Evolutionary conservation across 1,284 basidiomycete species (phyloP), one percentile per base, ranked within the genome.

Genomic region (Vanrija sp.): DNA sequence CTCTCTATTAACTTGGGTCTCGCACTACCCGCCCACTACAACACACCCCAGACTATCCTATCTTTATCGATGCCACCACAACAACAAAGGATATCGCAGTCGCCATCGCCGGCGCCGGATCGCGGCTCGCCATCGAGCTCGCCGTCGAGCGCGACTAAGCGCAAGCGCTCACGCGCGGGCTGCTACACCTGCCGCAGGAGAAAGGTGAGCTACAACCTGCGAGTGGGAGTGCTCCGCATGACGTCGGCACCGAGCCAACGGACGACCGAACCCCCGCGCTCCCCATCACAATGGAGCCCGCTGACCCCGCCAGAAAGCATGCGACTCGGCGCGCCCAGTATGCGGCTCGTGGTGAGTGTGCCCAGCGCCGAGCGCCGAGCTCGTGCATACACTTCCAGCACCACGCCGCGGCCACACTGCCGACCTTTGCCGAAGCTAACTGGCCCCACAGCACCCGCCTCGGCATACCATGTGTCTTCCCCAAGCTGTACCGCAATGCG

Each of bases 171-270:
- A 24, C 43, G 59, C 7, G 55, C 59, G 25, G 59, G 59, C 16
- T 61, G 59, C 53, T 61, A 57, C 53, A 57, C 59, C 15, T 61
- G 59, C 35, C 59, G 59, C 20, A 45, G 59, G 14, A 50, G 59
- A 10, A 61, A 61, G 53, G 59, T 61, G 20, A 10, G 56, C 51
- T 3, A 12, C 18, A 20, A 15, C 49, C n/a, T 9, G 2, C 4
- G 5, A 14, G 31, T 2, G 31, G 12, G 31, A 10, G 12, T n/a
- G n/a, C n/a, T n/a, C n/a, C n/a, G n/a, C n/a, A 31, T 31, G 31
- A 31, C 31, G 31, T 31, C 31, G 31, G 12, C 12, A 31, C n/a
- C n/a, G n/a, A n/a, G n/a, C n/a, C n/a, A n/a, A n/a, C n/a, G n/a
- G n/a, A n/a, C n/a, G n/a, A n/a, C n/a, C n/a, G n/a, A 14, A 31